Conservation (phyloP, 148 eudicot species). For the Heliosperma pusillum region DNA sequence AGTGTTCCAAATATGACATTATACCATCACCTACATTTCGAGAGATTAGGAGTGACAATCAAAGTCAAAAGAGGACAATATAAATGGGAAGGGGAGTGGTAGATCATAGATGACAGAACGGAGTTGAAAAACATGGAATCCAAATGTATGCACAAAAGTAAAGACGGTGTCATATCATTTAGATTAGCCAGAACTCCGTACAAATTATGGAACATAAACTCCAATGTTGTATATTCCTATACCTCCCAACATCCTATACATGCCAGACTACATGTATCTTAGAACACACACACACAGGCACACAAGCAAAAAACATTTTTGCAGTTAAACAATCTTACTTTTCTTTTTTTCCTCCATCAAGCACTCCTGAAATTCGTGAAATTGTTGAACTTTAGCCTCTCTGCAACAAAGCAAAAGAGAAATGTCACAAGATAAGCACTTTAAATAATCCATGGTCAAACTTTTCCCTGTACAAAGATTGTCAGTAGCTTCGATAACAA, state of each 20-base stretch:
- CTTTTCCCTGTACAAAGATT: background rate
- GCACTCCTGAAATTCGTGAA: conserved; percentile 40
- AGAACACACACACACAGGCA: background rate
- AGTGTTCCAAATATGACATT: too few relatives aligned
- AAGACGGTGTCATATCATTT: background rate
- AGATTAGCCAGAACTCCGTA: background rate
- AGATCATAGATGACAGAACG: too few relatives aligned
- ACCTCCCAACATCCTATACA: background rate
- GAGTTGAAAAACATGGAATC: background rate
- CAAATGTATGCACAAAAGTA: background rate
- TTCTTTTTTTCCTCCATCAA: conserved; percentile 56
- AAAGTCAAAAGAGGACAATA: background rate
- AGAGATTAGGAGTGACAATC: background rate
- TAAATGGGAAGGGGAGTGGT: too few relatives aligned
- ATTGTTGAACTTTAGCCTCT: conserved; percentile 44
- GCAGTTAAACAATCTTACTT: conserved; percentile 44
- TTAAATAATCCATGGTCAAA: background rate
- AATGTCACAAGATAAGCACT: background rate
- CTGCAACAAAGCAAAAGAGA: conserved; percentile 36
- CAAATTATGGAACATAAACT: background rate
- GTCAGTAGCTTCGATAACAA: background rate
- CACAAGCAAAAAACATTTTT: background rate
- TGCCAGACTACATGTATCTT: background rate
- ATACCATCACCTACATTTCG: too few relatives aligned
- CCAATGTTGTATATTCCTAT: background rate